phyloP scores from a whole-genome alignment of 495 filamentous ascomycete species.

The Aspergillus hancockii region DNA sequence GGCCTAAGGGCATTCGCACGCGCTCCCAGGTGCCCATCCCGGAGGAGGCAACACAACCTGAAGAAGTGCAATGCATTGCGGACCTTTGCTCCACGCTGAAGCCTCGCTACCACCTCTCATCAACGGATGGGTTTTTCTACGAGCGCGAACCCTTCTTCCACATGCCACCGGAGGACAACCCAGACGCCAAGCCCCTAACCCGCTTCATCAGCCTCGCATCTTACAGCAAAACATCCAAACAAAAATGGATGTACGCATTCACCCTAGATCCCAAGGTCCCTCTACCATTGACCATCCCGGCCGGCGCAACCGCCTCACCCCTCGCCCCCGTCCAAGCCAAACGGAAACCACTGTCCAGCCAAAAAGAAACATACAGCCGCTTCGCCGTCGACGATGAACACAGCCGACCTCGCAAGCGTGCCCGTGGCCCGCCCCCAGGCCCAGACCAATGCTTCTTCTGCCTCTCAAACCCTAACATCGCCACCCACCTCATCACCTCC shows the following conservation, averaged over 20 bases:
- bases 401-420: slow-evolving; percentile 53
- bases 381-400: slow-evolving; percentile 51
- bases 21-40: slow-evolving; percentile 58
- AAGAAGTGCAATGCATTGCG: slow-evolving; percentile 58
- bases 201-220: slow-evolving; percentile 86
- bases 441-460: slow-evolving; percentile 93
- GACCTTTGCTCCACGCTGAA: slow-evolving; percentile 75
- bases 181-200: slow-evolving; percentile 61
- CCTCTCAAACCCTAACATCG: slow-evolving; percentile 76
- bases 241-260: slow-evolving; percentile 92
- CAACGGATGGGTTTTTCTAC: slow-evolving; percentile 68
- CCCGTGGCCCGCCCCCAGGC: slow-evolving; percentile 61
- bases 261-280: slow-evolving; percentile 66
- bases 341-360: slow-evolving; percentile 56
- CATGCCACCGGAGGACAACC: slow-evolving; percentile 52
- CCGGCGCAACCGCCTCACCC: slow-evolving; percentile 71
- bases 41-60: slow-evolving; percentile 41
- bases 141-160: slow-evolving; percentile 95
- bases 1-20: slow-evolving; percentile 71
- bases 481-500: slow-evolving; percentile 83
- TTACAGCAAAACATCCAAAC: slow-evolving; percentile 68
- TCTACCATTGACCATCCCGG: slow-evolving; percentile 55
- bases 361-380: slow-evolving; percentile 57
- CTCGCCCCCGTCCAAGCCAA: slow-evolving; percentile 57
- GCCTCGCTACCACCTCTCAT: slow-evolving; percentile 85